Evolutionary conservation across 2,329 filamentous ascomycete genomes (phyloP), one percentile per base, ranked within the genome.

Genomic region (Aspergillus puulaauensis): DNA sequence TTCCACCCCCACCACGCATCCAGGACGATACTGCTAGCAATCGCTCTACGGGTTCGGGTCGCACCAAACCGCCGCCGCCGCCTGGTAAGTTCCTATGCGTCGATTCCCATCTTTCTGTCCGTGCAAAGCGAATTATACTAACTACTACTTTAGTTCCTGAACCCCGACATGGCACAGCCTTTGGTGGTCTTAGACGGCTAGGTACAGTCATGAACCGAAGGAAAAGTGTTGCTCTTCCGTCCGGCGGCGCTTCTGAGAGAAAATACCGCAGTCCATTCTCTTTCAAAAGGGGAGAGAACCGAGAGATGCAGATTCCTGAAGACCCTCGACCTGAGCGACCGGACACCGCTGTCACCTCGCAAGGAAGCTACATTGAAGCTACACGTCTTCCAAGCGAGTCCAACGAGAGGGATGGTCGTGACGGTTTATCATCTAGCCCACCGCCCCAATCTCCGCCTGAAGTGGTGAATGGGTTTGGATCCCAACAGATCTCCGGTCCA

Each of bases 1-100:
- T 76, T 52, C 70, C 73, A 24, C 72, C 76, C 21, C 73, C 77
- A 8, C 73, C 77, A 17, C 73, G 68, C 46, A 64, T 73, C 52
- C 72, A 76, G 45, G 83, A 86, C 65, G 83, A 86, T 70, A 73
- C 77, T 56, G 76, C 79, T 57, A 84, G 83, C 64, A 80, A 84
- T 61, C 80, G 80, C 60, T 85, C 83, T 57, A 78, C 77, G 54
- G 60, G 75, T 64, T 83, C 79, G 48, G 77, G 70, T 19, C 72
- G 70, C 56, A 64, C 64, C 33, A 69, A 70, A 58, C 64, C 72
- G 17, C 51, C 52, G 37, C 67, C 52, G 43, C 67, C 71, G 17
- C 70, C 74, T 59, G 68, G 73, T 76, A 52, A 71, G 72, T 69
- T 70, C 62, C 47, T 41, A 43, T 47, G 27, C 17, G n/a, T n/a